A percentile compares a stretch with the other conserved stretches of the same genome.
Conservation (phyloP, 1,284 basidiomycete genomes). For the Vanrija humicola region DNA sequence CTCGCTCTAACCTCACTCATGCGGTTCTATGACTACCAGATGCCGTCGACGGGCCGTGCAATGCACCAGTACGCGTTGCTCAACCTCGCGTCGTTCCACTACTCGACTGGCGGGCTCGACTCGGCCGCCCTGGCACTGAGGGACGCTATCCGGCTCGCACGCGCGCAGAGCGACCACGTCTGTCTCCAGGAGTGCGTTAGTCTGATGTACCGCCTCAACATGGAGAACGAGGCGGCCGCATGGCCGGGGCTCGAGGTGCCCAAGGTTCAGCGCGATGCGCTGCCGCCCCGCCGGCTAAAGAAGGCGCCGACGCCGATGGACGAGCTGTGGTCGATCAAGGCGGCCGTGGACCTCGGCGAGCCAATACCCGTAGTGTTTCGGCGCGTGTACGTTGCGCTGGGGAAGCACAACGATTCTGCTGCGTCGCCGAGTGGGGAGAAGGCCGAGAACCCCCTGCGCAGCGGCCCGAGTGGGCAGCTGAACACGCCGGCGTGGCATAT, state of each 20-base stretch:
- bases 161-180: constrained; percentile 37
- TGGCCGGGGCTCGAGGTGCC: constrained; percentile 16
- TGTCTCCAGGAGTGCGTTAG: constrained; percentile 44
- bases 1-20: constrained; percentile 33
- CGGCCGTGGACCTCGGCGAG: constrained; percentile 45
- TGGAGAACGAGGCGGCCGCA: constrained; percentile 15
- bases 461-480: constrained; percentile 14
- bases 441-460: not conserved
- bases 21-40: constrained; percentile 47
- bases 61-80: constrained; percentile 47
- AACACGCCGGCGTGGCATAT: constrained; percentile 36
- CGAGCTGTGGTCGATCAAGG: constrained; percentile 42
- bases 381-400: constrained; percentile 34
- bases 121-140: constrained; percentile 37
- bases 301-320: constrained; percentile 31
- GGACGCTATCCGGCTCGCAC: constrained; percentile 44
- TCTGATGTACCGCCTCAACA: constrained; percentile 24
- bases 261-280: constrained; percentile 17
- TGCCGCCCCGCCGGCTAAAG: constrained; percentile 22
- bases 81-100: constrained; percentile 45
- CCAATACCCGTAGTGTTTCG: constrained; percentile 38
- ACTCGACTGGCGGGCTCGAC: constrained; percentile 40
- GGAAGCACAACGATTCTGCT: not conserved
- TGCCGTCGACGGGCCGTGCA: constrained; percentile 29
- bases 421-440: not conserved